Evolutionary conservation across 495 filamentous ascomycete genomes (phyloP).

Genomic region (Annulohypoxylon moriforme): DNA sequence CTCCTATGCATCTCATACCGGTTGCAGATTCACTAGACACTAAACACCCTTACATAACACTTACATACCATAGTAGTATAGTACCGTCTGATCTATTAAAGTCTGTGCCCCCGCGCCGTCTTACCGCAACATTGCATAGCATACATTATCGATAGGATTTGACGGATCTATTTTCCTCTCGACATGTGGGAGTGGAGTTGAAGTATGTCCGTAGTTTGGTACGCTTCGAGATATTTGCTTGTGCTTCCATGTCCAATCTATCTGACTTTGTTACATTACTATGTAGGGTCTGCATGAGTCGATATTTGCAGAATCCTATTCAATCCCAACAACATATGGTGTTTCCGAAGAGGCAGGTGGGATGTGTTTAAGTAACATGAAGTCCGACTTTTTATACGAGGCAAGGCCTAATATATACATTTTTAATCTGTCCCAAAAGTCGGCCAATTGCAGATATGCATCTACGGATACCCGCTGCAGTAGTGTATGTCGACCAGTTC

Average conservation of each 20-base stretch:
- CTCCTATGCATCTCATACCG: conserved; percentile 5
- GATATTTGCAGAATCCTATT: conserved; percentile 1
- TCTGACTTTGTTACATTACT: not conserved
- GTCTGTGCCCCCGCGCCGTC: not conserved
- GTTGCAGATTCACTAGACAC: not conserved
- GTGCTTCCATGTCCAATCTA: not conserved
- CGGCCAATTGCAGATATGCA: not conserved
- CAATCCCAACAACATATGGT: not conserved
- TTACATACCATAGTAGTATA: not conserved
- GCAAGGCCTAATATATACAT: not conserved
- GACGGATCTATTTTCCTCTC: too few species aligned
- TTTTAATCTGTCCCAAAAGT: not conserved
- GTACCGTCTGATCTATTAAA: not conserved
- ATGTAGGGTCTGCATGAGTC: not conserved
- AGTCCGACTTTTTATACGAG: not conserved
- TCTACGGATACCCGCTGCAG: not conserved
- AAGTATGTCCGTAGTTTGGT: not conserved
- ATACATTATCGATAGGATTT: not conserved
- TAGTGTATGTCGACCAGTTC: not conserved
- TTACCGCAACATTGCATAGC: not conserved
- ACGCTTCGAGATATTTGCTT: not conserved
- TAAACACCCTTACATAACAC: not conserved
- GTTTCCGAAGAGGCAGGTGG: conserved; percentile 1
- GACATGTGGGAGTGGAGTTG: not conserved
- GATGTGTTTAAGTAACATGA: not conserved